Conservation (phyloP, 352 stramenopile species). For the Globisporangium nodosum region DNA sequence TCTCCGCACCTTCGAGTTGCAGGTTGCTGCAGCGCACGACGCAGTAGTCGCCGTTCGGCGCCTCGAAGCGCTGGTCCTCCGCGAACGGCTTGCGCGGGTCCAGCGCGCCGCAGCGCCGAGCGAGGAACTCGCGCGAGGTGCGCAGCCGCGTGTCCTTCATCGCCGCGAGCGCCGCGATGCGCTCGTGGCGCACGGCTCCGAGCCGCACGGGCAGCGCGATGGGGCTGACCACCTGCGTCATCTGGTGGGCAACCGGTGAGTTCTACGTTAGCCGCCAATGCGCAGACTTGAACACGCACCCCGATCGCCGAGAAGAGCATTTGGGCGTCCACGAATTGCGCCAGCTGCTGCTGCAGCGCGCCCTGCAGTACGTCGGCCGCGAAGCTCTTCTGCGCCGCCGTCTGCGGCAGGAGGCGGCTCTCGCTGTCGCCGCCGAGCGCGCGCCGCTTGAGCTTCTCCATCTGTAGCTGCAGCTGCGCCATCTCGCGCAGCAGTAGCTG, state of each 20-base stretch:
- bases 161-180: constrained; percentile 8
- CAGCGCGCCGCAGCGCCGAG: constrained; percentile 11
- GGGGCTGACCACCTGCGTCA: constrained; percentile 10
- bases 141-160: constrained; percentile 22
- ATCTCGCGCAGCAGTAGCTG: constrained; percentile 23
- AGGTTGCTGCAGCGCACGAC: constrained; percentile 40
- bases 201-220: constrained; percentile 4
- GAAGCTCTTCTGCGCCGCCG: no score
- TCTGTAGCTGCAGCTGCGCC: constrained; percentile 20
- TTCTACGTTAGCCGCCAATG: not conserved
- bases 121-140: constrained; percentile 20
- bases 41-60: constrained; percentile 40
- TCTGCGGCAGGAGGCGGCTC: not conserved
- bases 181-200: not conserved
- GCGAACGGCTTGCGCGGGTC: constrained; percentile 12
- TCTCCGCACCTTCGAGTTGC: constrained; percentile 26
- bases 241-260: not conserved
- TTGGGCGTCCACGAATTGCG: constrained; percentile 20
- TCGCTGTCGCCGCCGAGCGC: constrained; percentile 8
- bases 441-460: constrained; percentile 31
- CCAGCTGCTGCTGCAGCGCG: constrained; percentile 22
- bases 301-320: constrained; percentile 24
- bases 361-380: constrained; percentile 11
- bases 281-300: not conserved
- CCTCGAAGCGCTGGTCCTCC: constrained; percentile 36